Evolutionary conservation across 768 basidiomycete species (phyloP), one percentile per base, ranked within the genome.

Genomic region (Chalciporus chontae): DNA sequence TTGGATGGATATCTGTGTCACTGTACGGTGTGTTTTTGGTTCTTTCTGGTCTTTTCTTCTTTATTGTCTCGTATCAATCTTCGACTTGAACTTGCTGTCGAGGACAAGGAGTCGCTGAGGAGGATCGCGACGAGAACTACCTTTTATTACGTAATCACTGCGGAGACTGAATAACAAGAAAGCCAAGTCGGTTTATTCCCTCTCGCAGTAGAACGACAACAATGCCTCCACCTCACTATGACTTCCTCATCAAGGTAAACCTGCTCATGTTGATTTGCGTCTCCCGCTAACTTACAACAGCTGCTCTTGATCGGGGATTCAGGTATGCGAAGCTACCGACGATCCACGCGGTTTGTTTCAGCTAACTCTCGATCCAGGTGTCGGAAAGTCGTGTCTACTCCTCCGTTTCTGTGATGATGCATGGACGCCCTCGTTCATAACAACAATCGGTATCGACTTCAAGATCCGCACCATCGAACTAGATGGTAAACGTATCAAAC

Each of bases 351-450:
- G 39, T 32, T 48, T 42, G 39, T 32, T 48, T 42, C 1, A 14
- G 34, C 64, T 36, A 29, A 59, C 19, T 15, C 47, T 47, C 45
- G 42, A 41, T 26, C 45, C 59, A 85, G 93, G 93, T 72, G 94
- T 96, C 61, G 93, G 95, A 55, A 94, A 99, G 78, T 98, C 94
- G 23, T 93, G 90, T 73, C 78, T 94, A n/a, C 77, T 94, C 45
- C 80, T 93, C 53, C 87, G 93, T 57, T 99, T 99, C 83, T 97
- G 94, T 68, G 96, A 98, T 76, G 96, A 99, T 72, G 90, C 94
- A 56, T 99, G 94, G 94, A 98, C 96, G 29, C 94, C 94, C 42
- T 94, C 90, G 39, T 98, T 97, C 77, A 98, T 97, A 73, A 97
- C 94, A 50, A 99, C 96, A 50, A 99, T 99, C 69, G 96, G 95